A percentile compares a stretch with the other conserved stretches of the same genome.
Conservation (phyloP, 2,329 filamentous ascomycete species). For the Talaromyces funiculosus region DNA sequence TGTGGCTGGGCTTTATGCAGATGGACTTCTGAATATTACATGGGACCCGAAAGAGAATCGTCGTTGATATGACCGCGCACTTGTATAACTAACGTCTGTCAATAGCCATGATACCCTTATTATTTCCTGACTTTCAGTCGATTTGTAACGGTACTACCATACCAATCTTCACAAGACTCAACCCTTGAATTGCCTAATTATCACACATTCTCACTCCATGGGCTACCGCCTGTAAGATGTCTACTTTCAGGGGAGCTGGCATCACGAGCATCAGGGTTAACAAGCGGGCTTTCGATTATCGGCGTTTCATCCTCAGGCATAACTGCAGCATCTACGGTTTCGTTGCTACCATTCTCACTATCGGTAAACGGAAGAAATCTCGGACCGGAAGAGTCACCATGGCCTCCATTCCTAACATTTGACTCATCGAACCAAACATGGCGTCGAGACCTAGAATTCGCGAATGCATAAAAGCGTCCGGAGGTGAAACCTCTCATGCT, state of each 20-base stretch:
- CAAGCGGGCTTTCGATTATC: neutral
- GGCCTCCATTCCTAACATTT: neutral
- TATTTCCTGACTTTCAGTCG: neutral
- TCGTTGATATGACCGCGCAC: neutral
- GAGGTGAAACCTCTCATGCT: neutral
- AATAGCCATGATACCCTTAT: neutral
- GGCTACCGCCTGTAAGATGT: conserved; percentile 3
- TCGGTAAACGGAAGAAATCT: conserved; percentile 8
- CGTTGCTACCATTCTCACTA: neutral
- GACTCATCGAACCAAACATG: neutral
- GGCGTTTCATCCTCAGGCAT: neutral
- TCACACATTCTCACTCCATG: conserved; percentile 6
- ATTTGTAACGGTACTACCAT: neutral
- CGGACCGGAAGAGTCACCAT: neutral
- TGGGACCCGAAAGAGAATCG: conserved; percentile 15
- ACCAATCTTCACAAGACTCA: neutral
- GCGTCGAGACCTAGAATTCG: neutral
- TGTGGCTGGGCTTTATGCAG: conserved; percentile 15
- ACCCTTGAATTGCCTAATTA: neutral
- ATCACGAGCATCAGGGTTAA: conserved; percentile 11
- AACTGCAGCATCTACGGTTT: neutral
- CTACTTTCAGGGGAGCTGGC: neutral
- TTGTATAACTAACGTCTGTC: neutral
- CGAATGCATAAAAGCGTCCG: neutral
- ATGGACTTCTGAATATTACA: conserved; percentile 17